phyloP scores from a whole-genome alignment of 129 eudicot genomes.

The Pseudognaphalium luteoalbum region DNA sequence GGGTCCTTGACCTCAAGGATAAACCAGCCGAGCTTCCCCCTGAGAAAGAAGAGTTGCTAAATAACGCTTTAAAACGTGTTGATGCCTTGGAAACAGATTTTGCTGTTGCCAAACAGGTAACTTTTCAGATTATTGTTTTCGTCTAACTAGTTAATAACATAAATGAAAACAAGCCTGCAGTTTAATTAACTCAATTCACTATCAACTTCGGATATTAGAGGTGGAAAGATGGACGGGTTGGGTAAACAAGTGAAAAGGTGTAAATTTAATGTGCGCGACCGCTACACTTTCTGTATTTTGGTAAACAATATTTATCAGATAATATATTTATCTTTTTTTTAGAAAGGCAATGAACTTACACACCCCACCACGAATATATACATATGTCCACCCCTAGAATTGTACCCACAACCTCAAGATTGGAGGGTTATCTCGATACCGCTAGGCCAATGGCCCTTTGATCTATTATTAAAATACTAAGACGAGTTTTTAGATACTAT shows the following conservation, averaged over 20 bases:
- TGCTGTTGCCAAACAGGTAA: slow-evolving; percentile 59
- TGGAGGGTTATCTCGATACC: no score
- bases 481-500: not conserved
- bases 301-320: not conserved
- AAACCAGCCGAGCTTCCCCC: slow-evolving; percentile 71
- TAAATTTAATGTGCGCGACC: not conserved
- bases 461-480: not conserved
- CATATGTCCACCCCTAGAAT: no score
- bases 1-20: slow-evolving; percentile 40
- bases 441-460: no score
- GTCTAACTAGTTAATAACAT: not conserved
- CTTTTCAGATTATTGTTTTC: slow-evolving; percentile 4
- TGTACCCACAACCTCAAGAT: no score
- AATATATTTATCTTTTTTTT: no score
- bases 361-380: no score
- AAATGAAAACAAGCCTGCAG: not conserved
- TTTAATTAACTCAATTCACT: not conserved
- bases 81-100: slow-evolving; percentile 19
- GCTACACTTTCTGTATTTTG: not conserved
- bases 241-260: not conserved
- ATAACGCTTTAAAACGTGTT: slow-evolving; percentile 60
- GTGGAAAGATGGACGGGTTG: not conserved
- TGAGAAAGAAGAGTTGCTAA: slow-evolving; percentile 82
- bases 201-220: not conserved
- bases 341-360: no score